Base-by-base conservation (phyloP, 441 rosid species). In the Erodium moschatum region DNA sequence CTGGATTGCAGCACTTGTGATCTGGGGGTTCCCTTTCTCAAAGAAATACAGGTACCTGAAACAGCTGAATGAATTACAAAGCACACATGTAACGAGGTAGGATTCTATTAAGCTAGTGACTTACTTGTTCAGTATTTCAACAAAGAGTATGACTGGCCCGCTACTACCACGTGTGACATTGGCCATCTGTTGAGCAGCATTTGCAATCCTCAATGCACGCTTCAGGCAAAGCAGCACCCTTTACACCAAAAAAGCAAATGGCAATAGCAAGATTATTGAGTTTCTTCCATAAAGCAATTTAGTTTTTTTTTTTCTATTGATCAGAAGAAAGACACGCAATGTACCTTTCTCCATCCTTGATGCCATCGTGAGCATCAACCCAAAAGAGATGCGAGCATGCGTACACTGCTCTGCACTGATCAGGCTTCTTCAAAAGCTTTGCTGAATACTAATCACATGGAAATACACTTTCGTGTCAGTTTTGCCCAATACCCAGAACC, bases 391-490 rank as follows among this genome's bases (percentile, higher is more conserved):
- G 99, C 31, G 97, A 85, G 72, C 97, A 94, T 15, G 86, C 91
- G 72, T 86, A 94, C 69, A 91, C 97, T 71, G 99, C 99, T 86
- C 94, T 87, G 75, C 99, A 91, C 72, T 91, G 99, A 79, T 94
- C 99, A 70, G 96, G 89, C 87, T 91, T 94, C 92, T 87, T 94
- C 73, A 91, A 84, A 70, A 94, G 97, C 83, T 88, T 94, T 12
- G 97, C 97, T 58, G 97, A 90, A 76, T 94, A 94, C 99, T 94
- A 91, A 79, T 77, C 81, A 73, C 18, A 54, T 15, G 31, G 64
- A 11, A 60, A 60, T 3, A 21, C 33, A 24, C 10, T 24, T 27
- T 10, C 3, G 19, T 58, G 5, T 58, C 27, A 58, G 29, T 8
- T 10, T 58, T 19, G 61, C 21, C 24, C 19, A 15, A 58, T 58